These are phyloP conservation scores for Clarireedia monteithiana DNA, from an alignment of 2,329 filamentous ascomycete species.

Conservation along the genomic window DNA sequence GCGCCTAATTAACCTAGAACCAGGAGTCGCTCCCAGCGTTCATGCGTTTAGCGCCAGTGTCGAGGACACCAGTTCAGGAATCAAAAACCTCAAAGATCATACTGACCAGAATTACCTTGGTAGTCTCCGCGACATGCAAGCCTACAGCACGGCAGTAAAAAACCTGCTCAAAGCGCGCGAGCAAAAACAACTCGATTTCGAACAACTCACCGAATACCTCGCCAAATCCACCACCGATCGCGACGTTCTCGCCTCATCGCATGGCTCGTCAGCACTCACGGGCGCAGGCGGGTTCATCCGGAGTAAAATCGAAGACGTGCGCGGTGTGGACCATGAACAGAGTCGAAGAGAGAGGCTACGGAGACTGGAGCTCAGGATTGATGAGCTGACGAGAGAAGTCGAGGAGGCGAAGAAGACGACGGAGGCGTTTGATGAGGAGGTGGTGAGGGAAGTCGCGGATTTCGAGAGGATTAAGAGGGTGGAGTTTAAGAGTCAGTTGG, in stretches of 20 bases:
- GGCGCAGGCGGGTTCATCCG: slow-evolving; percentile 83
- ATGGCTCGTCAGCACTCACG: slow-evolving; percentile 53
- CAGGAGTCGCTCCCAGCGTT: slow-evolving; percentile 72
- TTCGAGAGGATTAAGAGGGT: slow-evolving; percentile 95
- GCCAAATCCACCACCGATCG: slow-evolving; percentile 84
- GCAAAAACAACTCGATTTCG: slow-evolving; percentile 96
- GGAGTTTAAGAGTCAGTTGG: slow-evolving; percentile 84
- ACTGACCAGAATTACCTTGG: slow-evolving; percentile 96
- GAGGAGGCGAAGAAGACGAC: slow-evolving; percentile 79
- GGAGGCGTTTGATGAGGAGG: slow-evolving; percentile 93
- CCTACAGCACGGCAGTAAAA: slow-evolving; percentile 84
- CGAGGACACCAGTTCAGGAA: slow-evolving; percentile 71
- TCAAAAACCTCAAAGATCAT: slow-evolving; percentile 76
- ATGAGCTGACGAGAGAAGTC: slow-evolving; percentile 82
- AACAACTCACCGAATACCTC: slow-evolving; percentile 91
- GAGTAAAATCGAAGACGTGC: slow-evolving; percentile 91
- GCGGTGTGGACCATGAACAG: slow-evolving; percentile 94
- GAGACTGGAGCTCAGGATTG: slow-evolving; percentile 86
- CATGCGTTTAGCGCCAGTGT: slow-evolving; percentile 82
- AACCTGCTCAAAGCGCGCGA: slow-evolving; percentile 85
- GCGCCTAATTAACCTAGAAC: slow-evolving; percentile 82
- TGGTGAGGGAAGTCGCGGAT: slow-evolving; percentile 83
- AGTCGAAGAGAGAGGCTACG: slow-evolving; percentile 77
- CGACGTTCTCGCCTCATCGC: slow-evolving; percentile 56
- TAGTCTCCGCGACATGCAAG: slow-evolving; percentile 88